phyloP scores from a whole-genome alignment of 1,139 yeast species.

The Candida gigantensis region DNA sequence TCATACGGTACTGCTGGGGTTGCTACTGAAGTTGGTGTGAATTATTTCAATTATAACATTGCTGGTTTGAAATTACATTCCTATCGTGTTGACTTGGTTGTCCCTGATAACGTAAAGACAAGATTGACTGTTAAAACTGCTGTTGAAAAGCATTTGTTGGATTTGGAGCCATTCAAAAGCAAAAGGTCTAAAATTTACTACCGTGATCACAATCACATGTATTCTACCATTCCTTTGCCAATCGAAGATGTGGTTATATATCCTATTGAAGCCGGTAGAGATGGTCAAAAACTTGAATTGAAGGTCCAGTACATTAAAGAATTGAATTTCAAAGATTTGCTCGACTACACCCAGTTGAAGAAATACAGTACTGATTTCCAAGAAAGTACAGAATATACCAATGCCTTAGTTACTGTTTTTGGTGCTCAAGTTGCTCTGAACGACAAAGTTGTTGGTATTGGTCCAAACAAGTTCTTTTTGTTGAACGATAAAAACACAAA shows the following conservation, averaged over 20 bases:
- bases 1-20: constrained; percentile 14
- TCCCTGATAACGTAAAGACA: constrained; percentile 3
- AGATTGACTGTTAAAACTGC: constrained; percentile 9
- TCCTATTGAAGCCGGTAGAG: constrained; percentile 8
- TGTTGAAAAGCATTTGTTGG: constrained; percentile 12
- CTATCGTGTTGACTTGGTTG: constrained; percentile 13
- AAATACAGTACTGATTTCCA: constrained; percentile 13
- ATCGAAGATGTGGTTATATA: constrained; percentile 13
- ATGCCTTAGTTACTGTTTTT: constrained; percentile 15
- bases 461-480: constrained; percentile 15
- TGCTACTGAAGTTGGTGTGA: constrained; percentile 12
- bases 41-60: constrained; percentile 14
- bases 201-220: constrained; percentile 11
- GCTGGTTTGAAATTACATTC: constrained; percentile 13
- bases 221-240: constrained; percentile 13
- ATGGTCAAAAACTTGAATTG: constrained; percentile 7
- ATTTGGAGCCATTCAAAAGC: constrained; percentile 14
- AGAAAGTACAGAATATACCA: constrained; percentile 15
- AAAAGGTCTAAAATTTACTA: constrained; percentile 13
- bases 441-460: constrained; percentile 13
- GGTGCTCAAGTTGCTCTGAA: constrained; percentile 14
- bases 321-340: constrained; percentile 13
- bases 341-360: constrained; percentile 12
- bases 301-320: constrained; percentile 13
- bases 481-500: constrained; percentile 12